Conservation (phyloP, 2,329 filamentous ascomycete species). For the Xylariaceae sp. region DNA sequence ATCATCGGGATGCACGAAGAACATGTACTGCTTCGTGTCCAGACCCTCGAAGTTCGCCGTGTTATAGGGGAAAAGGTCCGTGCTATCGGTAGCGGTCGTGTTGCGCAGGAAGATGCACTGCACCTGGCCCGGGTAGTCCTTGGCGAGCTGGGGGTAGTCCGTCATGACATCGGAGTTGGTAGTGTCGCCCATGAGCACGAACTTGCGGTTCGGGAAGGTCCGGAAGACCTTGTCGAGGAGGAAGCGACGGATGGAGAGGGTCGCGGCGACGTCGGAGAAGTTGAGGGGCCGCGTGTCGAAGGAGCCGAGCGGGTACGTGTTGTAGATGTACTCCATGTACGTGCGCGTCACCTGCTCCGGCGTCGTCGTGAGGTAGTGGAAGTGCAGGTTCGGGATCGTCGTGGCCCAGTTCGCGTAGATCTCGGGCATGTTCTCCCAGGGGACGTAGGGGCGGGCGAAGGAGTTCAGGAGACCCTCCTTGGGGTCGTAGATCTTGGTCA, state of each 20-base stretch:
- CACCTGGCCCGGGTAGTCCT: conserved; percentile 63
- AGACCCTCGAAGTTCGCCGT: conserved; percentile 65
- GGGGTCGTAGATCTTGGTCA: conserved; percentile 75
- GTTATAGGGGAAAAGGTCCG: conserved; percentile 68
- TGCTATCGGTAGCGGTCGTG: conserved; percentile 61
- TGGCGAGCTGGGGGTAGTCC: conserved; percentile 55
- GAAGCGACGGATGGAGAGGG: conserved; percentile 63
- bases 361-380: conserved; percentile 77
- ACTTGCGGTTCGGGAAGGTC: conserved; percentile 69
- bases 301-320: conserved; percentile 68
- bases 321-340: conserved; percentile 78
- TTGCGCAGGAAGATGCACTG: conserved; percentile 75
- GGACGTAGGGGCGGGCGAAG: conserved; percentile 63
- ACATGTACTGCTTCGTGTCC: conserved; percentile 68
- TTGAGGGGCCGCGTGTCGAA: conserved; percentile 76
- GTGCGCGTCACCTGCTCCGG: conserved; percentile 71
- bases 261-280: conserved; percentile 70
- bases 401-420: conserved; percentile 71
- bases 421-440: conserved; percentile 75
- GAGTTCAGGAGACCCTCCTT: conserved; percentile 70
- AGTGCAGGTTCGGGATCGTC: conserved; percentile 63
- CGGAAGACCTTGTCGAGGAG: conserved; percentile 67
- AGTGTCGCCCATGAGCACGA: conserved; percentile 71
- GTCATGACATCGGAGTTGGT: conserved; percentile 73
- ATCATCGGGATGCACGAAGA: conserved; percentile 69